A percentile compares a stretch with the other conserved stretches of the same genome.
These are phyloP conservation scores for Podaxis pistillaris DNA, from an alignment of 768 basidiomycete genomes.

Conservation along the genomic window DNA sequence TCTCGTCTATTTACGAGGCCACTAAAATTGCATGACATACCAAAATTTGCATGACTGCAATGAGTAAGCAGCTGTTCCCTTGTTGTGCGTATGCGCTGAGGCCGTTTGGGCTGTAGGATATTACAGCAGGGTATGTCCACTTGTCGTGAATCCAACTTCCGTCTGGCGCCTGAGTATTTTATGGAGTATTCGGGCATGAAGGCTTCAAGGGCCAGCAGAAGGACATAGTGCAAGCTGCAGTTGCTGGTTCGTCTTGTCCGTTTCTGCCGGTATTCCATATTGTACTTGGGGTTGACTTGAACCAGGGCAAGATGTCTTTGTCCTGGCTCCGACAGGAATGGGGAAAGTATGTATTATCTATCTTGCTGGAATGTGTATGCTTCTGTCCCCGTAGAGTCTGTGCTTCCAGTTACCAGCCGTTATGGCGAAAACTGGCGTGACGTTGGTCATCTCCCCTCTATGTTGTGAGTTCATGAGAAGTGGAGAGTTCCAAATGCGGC, in stretches of 20 bases:
- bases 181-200: slow-evolving; percentile 64
- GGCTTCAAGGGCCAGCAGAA: slow-evolving; percentile 77
- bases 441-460: slow-evolving; percentile 76
- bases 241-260: slow-evolving; percentile 42
- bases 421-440: slow-evolving; percentile 64
- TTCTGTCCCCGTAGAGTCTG: slow-evolving; percentile 50
- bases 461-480: slow-evolving; percentile 45
- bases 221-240: slow-evolving; percentile 70
- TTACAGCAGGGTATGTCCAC: not conserved
- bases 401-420: slow-evolving; percentile 86
- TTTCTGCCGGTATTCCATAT: not conserved
- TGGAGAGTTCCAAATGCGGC: not conserved
- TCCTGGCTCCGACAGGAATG: slow-evolving; percentile 86
- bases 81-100: not conserved
- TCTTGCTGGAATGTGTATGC: not conserved
- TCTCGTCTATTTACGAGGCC: not conserved
- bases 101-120: not conserved
- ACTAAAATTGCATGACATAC: not conserved
- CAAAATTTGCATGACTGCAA: not conserved
- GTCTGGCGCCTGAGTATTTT: not conserved
- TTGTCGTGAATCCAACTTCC: not conserved
- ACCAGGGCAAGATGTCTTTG: slow-evolving; percentile 69
- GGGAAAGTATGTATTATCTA: slow-evolving; percentile 58
- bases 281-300: not conserved
- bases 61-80: not conserved